Conservation (phyloP, 2,329 filamentous ascomycete genomes). For the Peltaster fructicola region DNA sequence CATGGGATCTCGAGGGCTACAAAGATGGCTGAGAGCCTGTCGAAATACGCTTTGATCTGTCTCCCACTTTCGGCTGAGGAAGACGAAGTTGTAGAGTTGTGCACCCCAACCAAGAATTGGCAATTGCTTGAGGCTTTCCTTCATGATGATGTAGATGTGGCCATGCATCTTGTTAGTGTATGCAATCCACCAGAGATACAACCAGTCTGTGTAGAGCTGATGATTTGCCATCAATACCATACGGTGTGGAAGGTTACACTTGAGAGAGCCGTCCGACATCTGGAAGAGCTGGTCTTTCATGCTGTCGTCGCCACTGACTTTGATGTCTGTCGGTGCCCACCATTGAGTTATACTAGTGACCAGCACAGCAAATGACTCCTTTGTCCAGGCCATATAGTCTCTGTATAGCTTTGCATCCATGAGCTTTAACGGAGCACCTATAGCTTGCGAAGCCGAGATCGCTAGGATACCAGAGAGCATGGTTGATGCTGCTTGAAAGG, state of each 20-base stretch:
- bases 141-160: conserved; percentile 77
- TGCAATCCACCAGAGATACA: conserved; percentile 88
- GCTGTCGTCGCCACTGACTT: conserved; percentile 67
- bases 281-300: conserved; percentile 58
- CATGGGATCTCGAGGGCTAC: conserved; percentile 58
- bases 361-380: conserved; percentile 63
- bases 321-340: conserved; percentile 70
- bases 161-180: conserved; percentile 74
- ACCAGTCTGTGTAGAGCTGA: conserved; percentile 80
- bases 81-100: conserved; percentile 79
- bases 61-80: conserved; percentile 78
- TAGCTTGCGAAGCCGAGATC: conserved; percentile 50
- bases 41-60: conserved; percentile 60
- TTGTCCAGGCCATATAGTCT: conserved; percentile 73
- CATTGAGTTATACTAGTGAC: conserved; percentile 67
- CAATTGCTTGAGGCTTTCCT: conserved; percentile 68
- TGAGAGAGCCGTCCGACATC: conserved; percentile 52
- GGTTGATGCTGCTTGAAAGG: conserved; percentile 32
- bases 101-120: conserved; percentile 66
- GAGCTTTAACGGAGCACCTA: conserved; percentile 60
- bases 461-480: conserved; percentile 33
- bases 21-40: conserved; percentile 54
- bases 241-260: conserved; percentile 66
- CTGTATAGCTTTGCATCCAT: conserved; percentile 65
- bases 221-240: conserved; percentile 77